Conservation (phyloP, 495 filamentous ascomycete genomes). For the Hypomontagnella monticulosa region DNA sequence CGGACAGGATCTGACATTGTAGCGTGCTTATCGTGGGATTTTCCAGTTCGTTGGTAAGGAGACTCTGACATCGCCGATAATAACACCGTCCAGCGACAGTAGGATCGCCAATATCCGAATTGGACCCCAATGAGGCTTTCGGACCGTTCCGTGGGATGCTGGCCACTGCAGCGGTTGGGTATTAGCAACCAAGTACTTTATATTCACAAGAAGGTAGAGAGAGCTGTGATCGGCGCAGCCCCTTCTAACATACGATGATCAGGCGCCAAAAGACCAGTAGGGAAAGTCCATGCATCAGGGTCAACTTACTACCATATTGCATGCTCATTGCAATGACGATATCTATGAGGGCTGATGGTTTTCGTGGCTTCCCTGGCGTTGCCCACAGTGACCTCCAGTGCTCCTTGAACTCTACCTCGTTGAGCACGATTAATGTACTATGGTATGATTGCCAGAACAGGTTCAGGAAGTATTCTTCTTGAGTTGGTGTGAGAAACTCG, state of each 20-base stretch:
- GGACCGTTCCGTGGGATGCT: too few species aligned
- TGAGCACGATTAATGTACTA: background rate
- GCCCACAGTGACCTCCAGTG: background rate
- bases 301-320: conserved; percentile 2
- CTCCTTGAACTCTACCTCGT: background rate
- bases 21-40: conserved; percentile 2
- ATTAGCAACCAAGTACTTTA: background rate
- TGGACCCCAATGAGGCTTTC: too few species aligned
- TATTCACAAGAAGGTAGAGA: background rate
- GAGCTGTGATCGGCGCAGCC: background rate
- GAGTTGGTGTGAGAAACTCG: background rate
- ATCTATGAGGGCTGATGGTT: conserved; percentile 4
- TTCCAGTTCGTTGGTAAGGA: background rate
- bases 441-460: conserved; percentile 4
- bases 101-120: background rate
- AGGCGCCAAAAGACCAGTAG: too few species aligned
- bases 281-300: too few species aligned
- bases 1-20: background rate
- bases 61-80: conserved; percentile 3
- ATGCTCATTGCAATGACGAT: conserved; percentile 5
- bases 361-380: conserved; percentile 1
- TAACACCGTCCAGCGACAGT: background rate
- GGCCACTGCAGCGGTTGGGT: background rate
- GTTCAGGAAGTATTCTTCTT: conserved; percentile 8
- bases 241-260: too few species aligned